These are phyloP conservation scores for Barbarea vulgaris DNA, from an alignment of 345 rosid genomes.

Conservation along the genomic window DNA sequence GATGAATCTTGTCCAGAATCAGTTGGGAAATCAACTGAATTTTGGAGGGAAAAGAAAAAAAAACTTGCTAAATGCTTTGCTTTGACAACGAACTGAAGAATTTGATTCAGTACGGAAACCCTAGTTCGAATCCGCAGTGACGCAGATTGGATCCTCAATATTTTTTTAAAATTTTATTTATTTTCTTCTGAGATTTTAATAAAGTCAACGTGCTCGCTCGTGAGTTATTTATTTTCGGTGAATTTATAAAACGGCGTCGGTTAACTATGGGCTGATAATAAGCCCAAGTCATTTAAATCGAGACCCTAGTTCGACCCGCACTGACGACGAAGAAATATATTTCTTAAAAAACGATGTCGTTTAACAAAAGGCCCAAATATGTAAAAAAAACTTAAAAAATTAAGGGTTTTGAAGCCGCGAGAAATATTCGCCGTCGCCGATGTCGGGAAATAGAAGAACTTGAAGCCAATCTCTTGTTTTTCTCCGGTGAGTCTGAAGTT, in stretches of 20 bases:
- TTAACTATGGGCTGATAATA: neutral
- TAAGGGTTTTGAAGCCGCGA: slow-evolving; percentile 33
- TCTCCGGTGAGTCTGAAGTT: slow-evolving; percentile 19
- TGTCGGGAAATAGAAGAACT: slow-evolving; percentile 15
- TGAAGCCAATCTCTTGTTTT: slow-evolving; percentile 9
- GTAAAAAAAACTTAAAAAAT: neutral
- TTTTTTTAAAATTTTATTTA: neutral
- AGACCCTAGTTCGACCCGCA: neutral
- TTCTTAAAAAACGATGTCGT: neutral
- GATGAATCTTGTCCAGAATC: slow-evolving; percentile 20
- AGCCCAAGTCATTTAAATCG: neutral
- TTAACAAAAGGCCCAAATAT: neutral
- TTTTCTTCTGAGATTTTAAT: neutral
- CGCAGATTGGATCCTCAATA: slow-evolving; percentile 13
- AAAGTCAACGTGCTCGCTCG: slow-evolving; percentile 23
- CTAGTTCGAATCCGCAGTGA: slow-evolving; percentile 66
- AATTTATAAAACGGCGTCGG: neutral
- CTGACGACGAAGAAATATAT: neutral
- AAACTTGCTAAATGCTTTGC: slow-evolving; percentile 7
- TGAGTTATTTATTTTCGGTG: neutral
- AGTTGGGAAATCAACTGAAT: slow-evolving; percentile 7
- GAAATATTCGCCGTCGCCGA: slow-evolving; percentile 35
- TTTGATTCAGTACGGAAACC: slow-evolving; percentile 44
- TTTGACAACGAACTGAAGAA: slow-evolving; percentile 1
- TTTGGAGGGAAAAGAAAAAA: slow-evolving; percentile 55